Conservation (phyloP, 2,329 filamentous ascomycete species). For the Trichoderma gracile region DNA sequence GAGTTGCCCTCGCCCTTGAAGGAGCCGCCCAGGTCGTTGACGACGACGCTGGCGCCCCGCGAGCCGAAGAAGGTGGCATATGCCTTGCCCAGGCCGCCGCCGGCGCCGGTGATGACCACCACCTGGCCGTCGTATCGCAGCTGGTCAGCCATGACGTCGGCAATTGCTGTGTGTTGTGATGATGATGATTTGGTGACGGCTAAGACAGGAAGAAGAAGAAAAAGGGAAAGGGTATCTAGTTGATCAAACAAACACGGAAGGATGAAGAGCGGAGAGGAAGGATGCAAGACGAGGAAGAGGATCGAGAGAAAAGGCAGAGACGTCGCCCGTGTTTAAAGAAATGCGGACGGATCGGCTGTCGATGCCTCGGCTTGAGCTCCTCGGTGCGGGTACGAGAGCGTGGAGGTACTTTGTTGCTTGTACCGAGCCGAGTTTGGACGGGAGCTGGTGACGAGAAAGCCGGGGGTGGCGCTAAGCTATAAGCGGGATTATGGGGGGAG, state of each 20-base stretch:
- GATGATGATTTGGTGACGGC: background rate
- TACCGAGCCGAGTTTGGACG: conserved; percentile 17
- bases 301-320: background rate
- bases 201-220: background rate
- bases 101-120: conserved; percentile 79
- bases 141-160: conserved; percentile 59
- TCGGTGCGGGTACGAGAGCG: conserved; percentile 15
- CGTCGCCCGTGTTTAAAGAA: conserved; percentile 1
- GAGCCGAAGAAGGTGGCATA: conserved; percentile 90
- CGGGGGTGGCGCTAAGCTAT: conserved; percentile 16
- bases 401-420: background rate
- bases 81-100: conserved; percentile 75
- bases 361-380: conserved; percentile 25
- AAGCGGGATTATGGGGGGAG: background rate
- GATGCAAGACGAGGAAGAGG: background rate
- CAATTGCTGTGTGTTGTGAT: conserved; percentile 23
- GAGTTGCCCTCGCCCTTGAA: conserved; percentile 91
- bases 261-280: background rate
- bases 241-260: background rate
- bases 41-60: conserved; percentile 89
- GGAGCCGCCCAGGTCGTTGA: conserved; percentile 92
- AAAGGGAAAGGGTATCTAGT: conserved; percentile 2
- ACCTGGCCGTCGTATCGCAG: conserved; percentile 83
- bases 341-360: conserved; percentile 18
- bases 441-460: no score